Evolutionary conservation across 345 rosid genomes (phyloP).

Genomic region (Euphorbia peplus): DNA sequence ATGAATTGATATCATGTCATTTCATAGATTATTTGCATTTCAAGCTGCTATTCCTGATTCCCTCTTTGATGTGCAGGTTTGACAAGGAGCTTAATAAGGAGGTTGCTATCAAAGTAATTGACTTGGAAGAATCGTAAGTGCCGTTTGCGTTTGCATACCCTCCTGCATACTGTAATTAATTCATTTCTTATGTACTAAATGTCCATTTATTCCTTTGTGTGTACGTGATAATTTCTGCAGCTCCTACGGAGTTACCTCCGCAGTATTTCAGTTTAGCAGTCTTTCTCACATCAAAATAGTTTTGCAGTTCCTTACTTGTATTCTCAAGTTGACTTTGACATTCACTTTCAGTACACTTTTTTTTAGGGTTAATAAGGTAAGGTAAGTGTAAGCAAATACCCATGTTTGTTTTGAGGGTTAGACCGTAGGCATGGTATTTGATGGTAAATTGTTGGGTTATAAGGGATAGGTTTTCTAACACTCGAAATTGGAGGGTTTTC

Average conservation of each 20-base stretch:
- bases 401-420: too few species aligned
- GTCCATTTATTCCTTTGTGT: neutral
- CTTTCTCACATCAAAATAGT: neutral
- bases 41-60: slow-evolving; percentile 19
- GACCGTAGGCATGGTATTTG: too few species aligned
- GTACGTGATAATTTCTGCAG: neutral
- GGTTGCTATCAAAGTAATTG: slow-evolving; percentile 98
- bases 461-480: too few species aligned
- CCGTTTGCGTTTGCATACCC: neutral
- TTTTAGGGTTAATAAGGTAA: too few species aligned
- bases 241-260: neutral
- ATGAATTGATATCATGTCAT: slow-evolving; percentile 3
- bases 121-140: slow-evolving; percentile 98
- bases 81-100: slow-evolving; percentile 92
- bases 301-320: neutral
- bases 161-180: neutral
- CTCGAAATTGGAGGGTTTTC: too few species aligned
- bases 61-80: slow-evolving; percentile 61
- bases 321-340: neutral
- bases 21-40: slow-evolving; percentile 5
- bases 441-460: too few species aligned
- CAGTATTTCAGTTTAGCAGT: neutral
- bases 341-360: neutral
- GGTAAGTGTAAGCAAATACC: too few species aligned
- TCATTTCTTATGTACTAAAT: neutral